A percentile compares a stretch with the other conserved stretches of the same genome.
These are phyloP conservation scores for Candida montana DNA, from an alignment of 805 yeast species.

Conservation along the genomic window DNA sequence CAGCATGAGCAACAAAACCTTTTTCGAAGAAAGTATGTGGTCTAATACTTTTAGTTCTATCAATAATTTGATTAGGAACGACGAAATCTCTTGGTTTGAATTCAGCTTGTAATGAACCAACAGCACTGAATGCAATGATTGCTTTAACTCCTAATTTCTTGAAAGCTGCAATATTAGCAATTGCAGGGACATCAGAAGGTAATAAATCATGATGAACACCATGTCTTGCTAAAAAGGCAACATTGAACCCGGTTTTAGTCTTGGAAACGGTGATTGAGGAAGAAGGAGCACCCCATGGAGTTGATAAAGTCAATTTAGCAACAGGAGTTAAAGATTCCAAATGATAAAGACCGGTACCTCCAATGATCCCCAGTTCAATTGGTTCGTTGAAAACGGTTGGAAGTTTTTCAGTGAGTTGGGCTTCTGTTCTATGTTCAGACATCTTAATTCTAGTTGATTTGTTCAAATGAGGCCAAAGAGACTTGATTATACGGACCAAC, in stretches of 20 bases:
- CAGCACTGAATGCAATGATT: constrained; percentile 90
- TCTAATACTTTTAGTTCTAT: constrained; percentile 93
- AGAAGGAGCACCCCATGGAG: constrained; percentile 98
- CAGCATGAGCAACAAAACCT: constrained; percentile 96
- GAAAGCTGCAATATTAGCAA: constrained; percentile 95
- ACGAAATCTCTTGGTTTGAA: constrained; percentile 95
- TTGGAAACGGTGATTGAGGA: constrained; percentile 89
- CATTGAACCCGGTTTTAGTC: constrained; percentile 69
- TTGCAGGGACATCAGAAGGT: constrained; percentile 87
- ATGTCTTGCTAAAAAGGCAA: constrained; percentile 93
- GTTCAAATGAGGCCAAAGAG: constrained; percentile 2
- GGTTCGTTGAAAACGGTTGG: constrained; percentile 58
- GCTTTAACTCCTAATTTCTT: constrained; percentile 83
- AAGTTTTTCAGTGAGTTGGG: constrained; percentile 7
- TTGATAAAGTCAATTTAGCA: constrained; percentile 71
- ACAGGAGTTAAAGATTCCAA: constrained; percentile 79
- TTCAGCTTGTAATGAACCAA: constrained; percentile 86
- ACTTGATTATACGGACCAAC: constrained; percentile 8
- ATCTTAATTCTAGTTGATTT: constrained; percentile 6
- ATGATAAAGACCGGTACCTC: constrained; percentile 97
- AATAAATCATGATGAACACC: constrained; percentile 85
- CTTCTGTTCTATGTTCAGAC: constrained; percentile 26
- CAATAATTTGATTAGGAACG: constrained; percentile 93
- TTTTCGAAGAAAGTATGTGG: constrained; percentile 76
- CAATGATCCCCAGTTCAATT: constrained; percentile 83